Evolutionary conservation across 495 filamentous ascomycete genomes (phyloP), one percentile per base, ranked within the genome.

Genomic region (Penicillium bovifimosum): DNA sequence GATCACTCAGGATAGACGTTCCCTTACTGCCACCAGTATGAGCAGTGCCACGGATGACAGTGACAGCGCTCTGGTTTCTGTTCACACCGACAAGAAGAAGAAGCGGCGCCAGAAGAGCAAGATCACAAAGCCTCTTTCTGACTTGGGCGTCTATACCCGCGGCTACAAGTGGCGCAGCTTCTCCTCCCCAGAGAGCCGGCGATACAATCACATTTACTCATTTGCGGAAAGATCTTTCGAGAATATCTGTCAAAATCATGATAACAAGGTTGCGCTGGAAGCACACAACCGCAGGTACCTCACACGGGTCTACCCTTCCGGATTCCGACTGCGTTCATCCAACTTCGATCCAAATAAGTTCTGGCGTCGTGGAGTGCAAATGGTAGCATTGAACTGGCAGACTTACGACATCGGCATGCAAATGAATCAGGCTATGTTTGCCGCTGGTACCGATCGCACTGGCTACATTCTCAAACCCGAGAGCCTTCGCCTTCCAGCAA

Each of bases 341-440:
- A 98, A 98, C 67, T 96, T 96, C 59, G 88, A 97, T 60, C 93
- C 93, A 0, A 77, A 91, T 48, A 82, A 84, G 50, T 93, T 90
- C 67, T 98, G 93, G 93, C 82, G 93, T 40, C 87, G 88, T 45
- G 93, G 93, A 28, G 93, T 96, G 9, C 91, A 96, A 66, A 96
- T 96, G 91, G 89, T 84, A 3, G 93, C 93, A 1, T 76, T 96
- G 55, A 98, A 98, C 67, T 98, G 93, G 93, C 93, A 98, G 67
- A 98, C 92, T 0, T 96, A 93, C 60, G 93, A 97, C 59, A 77
- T 91, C 27, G 87, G 88, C 13, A 90, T 95, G 84, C 91, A 97
- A 65, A 75, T 96, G 64, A 97, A 97, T 59, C 88, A 92, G 47
- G 93, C 93, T 54, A 98, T 98, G 93, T 98, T 97, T 68, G 86